Conservation (phyloP, 345 rosid genomes). For the thale cress (Arabidopsis thaliana) region DNA sequence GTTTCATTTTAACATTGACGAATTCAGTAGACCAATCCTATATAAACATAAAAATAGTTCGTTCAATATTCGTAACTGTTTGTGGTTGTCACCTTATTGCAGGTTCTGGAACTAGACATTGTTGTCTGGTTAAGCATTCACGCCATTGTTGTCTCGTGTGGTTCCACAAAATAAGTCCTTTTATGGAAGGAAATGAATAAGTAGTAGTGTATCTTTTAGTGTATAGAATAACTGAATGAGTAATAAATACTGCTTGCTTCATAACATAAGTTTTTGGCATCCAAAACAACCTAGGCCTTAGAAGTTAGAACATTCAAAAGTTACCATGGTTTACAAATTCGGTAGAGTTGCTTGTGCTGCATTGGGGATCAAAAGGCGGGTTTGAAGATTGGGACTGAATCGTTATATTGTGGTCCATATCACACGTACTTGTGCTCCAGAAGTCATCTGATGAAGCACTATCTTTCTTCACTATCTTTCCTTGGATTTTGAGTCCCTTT, state of each 20-base stretch:
- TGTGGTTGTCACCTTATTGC: slow-evolving; percentile 34
- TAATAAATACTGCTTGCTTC: not conserved
- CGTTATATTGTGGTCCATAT: slow-evolving; percentile 17
- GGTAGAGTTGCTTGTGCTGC: slow-evolving; percentile 31
- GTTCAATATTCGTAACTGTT: not conserved
- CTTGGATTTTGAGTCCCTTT: slow-evolving; percentile 42
- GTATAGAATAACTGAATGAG: not conserved
- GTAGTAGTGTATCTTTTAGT: not conserved
- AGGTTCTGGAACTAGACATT: slow-evolving; percentile 15
- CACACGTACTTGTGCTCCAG: slow-evolving; percentile 34
- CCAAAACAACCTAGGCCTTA: not conserved
- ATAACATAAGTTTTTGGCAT: not conserved
- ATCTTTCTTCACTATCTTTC: slow-evolving; percentile 34
- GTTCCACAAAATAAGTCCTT: slow-evolving; percentile 40
- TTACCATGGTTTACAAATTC: slow-evolving; percentile 37
- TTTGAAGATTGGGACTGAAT: slow-evolving; percentile 25
- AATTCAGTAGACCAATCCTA: not conserved
- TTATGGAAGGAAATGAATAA: slow-evolving; percentile 1
- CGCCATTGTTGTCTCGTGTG: slow-evolving; percentile 41
- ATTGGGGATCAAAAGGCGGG: slow-evolving; percentile 18
- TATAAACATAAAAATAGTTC: not conserved
- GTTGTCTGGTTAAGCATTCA: slow-evolving; percentile 23
- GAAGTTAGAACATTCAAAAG: not conserved
- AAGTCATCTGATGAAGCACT: slow-evolving; percentile 31
- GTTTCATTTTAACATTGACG: not conserved